Evolutionary conservation across 257 asterid species (phyloP), one percentile per base, ranked within the genome.

Genomic region (Nicotiana paniculata): DNA sequence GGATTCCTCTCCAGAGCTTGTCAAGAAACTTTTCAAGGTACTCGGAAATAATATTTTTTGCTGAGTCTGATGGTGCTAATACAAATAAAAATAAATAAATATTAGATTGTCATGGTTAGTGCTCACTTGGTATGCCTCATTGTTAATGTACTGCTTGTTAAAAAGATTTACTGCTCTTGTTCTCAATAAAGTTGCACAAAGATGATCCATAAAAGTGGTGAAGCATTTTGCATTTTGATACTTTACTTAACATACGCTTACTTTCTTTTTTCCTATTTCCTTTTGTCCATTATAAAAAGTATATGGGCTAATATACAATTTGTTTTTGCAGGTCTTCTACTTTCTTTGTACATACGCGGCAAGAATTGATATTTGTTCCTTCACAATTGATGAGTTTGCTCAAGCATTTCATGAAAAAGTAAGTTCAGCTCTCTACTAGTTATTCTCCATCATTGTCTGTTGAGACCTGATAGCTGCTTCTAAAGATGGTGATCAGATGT

Each of bases 1-100:
- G 99, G 92, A 87, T 84, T 90, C 97, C 86, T 93, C 93, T 66
- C 93, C 95, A 15, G 93, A 93, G 89, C 95, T 96, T 59, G 89
- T 86, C 79, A 94, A 90, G 89, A 96, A 96, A 85, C 93, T 96
- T 84, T 93, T 96, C 87, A 96, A 94, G 98, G 99, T 96, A 93
- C 84, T 58, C 58, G 11, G 77, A 68, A 55, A 46, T 43, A 59
- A 77, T 82, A 74, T 81, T 77, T 67, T 84, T 33, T 82, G 77
- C 35, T 15, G 59, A 32, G n/a, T 70, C 6, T 69, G 21, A 33
- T 59, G 24, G 37, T 83, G 69, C 51, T 16, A 70, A 24, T 81
- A 16, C 59, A 81, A 43, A 48, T 24, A 51, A 24, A 74, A 51
- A 26, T 48, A 33, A 4, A 51, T 28, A 28, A 9, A 51, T 28